Base-by-base conservation (phyloP, 805 yeast genomes). In the Blastobotrys mokoenaii region DNA sequence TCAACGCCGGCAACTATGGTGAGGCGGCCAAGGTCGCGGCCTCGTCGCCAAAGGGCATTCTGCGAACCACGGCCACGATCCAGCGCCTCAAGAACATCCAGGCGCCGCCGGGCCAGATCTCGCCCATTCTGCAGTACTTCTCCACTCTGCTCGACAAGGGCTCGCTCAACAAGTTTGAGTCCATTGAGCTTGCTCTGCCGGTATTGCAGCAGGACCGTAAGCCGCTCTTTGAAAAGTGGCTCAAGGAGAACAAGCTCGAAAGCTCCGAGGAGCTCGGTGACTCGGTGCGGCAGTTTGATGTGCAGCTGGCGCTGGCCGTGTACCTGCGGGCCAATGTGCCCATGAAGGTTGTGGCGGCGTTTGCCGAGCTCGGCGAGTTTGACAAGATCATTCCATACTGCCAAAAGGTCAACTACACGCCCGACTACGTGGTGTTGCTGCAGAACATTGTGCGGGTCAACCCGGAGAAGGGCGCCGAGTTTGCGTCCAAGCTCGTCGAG, bases 401-500 rank as follows among this genome's bases (percentile, higher is more conserved):
- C 67, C 83, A 84, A 66, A 86, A 87, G 69, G 93, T 83, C 48
- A 79, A 80, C 51, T 93, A 83, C 69, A 75, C 77, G 56, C 97
- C 99, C 49, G 95, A 93, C 68, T 93, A 79, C 66, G 78, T 93
- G 41, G 82, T 85, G 49, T 74, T 93, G 68, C 78, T 93, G 57
- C 96, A 95, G 63, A 85, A 86, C 67, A 77, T 93, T 57, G 80
- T 90, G 40, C 81, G 97, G 65, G 79, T 84, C 20, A 88, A 84
- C 64, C 96, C 99, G n/a, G 99, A 93, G 60, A 86, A 87, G 66
- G 98, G 97, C 22, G 85, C 96, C 35, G 98, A 93, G 67, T 93
- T 93, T 69, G 97, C 98, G 12, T 80, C 87, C 34, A 83, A 88
- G 52, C 74, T 93, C 51, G 75, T 86, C 52, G 73, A 79, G 53